phyloP scores from a whole-genome alignment of 2,329 filamentous ascomycete genomes.

The Fusarium falciforme region DNA sequence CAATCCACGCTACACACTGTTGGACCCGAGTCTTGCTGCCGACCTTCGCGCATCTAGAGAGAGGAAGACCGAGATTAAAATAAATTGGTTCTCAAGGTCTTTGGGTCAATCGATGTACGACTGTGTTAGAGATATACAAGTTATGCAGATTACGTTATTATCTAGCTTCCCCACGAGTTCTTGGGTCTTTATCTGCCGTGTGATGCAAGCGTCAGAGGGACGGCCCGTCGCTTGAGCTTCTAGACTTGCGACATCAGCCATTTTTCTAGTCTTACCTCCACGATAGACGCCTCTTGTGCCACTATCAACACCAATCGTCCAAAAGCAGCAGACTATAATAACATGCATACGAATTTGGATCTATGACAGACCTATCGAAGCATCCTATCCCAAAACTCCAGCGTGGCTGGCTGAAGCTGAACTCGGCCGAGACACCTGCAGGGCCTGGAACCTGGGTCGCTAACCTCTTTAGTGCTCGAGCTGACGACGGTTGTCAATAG shows the following conservation, averaged over 20 bases:
- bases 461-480: neutral
- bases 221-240: neutral
- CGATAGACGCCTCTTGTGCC: neutral
- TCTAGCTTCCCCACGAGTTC: neutral
- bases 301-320: neutral
- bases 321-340: neutral
- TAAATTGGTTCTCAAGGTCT: too few species aligned
- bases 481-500: neutral
- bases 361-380: neutral
- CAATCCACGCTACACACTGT: conserved; percentile 8
- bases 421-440: neutral
- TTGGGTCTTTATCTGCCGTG: neutral
- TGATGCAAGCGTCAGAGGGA: neutral
- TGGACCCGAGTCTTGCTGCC: conserved; percentile 8
- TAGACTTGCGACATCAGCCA: neutral
- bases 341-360: neutral
- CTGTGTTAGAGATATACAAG: neutral
- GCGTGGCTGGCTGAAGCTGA: neutral
- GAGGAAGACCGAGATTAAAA: neutral
- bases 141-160: neutral
- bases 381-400: neutral
- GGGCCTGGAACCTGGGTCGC: neutral
- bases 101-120: neutral
- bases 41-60: neutral
- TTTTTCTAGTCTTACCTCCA: neutral